Base-by-base conservation (phyloP, 2,329 filamentous ascomycete genomes). In the Ascomycota sp. region DNA sequence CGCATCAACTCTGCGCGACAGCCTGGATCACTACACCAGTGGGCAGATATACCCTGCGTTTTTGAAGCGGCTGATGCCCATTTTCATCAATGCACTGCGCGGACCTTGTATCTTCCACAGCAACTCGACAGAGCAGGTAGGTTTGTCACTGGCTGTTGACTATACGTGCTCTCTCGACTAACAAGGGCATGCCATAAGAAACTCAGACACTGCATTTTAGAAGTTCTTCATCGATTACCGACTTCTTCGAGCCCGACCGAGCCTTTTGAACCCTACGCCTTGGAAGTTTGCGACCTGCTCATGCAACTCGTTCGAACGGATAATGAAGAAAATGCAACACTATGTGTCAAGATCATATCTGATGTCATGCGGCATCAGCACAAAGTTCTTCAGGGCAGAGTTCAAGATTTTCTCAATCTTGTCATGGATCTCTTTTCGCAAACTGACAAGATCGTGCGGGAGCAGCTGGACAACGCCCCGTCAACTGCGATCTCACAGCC, bases 241-340 rank as follows among this genome's bases (percentile, higher is more conserved):
- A 64, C 83, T 55, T 44, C 74, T 61, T 66, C 61, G n/a, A 71
- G 66, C 29, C 76, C 81, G 2, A 57, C 72, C 35, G 83, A 93
- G 45, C 72, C 72, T 1, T 75, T 93, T 55, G 84, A 95, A 51
- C 78, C 76, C 1, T 91, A 86, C 53, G 84, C 86, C 29, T 68
- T 74, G 41, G 81, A 91, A 49, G 75, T 92, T 39, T 81, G 93
- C 38, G 84, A 93, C 49, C 66, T 92, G 42, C 66, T 95, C 40
- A 86, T 95, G 73, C 68, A 71, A 35, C 61, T 98, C 37, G 83
- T 95, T 38, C 74, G 76, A 43, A 76, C 72, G 30, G 89, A 99
- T 55, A 98, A 98, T 46, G 89, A 99, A 56, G 89, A 99, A 41
- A 99, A 98, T 63, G 89, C 86, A 2, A 82, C 91, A n/a, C 61